Conservation (phyloP, 169 alveolate species). For the Eimeria praecox region DNA sequence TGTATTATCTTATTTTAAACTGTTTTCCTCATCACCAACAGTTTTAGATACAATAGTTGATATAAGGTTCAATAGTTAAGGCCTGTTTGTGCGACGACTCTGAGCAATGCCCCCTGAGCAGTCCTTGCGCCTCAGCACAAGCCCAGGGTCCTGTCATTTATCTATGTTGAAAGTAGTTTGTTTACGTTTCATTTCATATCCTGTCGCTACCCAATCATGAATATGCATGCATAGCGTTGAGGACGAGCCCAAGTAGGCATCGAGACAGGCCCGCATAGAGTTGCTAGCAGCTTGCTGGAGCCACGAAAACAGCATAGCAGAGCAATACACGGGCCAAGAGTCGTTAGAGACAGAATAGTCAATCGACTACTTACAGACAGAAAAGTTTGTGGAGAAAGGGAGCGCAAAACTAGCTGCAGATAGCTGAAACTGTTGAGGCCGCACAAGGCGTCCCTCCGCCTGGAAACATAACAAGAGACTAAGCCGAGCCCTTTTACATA, state of each 20-base stretch:
- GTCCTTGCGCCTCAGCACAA: background rate
- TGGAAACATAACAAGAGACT: no score
- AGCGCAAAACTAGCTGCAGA: background rate
- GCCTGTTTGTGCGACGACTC: no score
- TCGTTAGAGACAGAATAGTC: background rate
- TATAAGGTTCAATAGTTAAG: no score
- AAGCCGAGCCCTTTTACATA: no score
- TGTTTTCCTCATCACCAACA: no score
- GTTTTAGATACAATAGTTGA: no score
- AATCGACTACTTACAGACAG: background rate
- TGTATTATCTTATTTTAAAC: no score
- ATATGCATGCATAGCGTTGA: background rate
- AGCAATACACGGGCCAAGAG: background rate
- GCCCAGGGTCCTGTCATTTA: background rate
- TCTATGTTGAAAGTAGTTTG: background rate
- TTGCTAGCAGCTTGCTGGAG: background rate
- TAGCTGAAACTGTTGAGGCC: no score
- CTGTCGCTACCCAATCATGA: background rate
- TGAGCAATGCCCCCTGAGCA: no score
- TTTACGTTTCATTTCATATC: background rate
- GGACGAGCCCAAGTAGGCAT: background rate
- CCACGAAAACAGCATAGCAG: background rate
- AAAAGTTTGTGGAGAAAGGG: background rate
- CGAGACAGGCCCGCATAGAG: background rate
- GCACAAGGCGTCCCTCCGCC: no score